Evolutionary conservation across 176 grass and related monocot genomes (phyloP).

Genomic region (Musa beccarii): DNA sequence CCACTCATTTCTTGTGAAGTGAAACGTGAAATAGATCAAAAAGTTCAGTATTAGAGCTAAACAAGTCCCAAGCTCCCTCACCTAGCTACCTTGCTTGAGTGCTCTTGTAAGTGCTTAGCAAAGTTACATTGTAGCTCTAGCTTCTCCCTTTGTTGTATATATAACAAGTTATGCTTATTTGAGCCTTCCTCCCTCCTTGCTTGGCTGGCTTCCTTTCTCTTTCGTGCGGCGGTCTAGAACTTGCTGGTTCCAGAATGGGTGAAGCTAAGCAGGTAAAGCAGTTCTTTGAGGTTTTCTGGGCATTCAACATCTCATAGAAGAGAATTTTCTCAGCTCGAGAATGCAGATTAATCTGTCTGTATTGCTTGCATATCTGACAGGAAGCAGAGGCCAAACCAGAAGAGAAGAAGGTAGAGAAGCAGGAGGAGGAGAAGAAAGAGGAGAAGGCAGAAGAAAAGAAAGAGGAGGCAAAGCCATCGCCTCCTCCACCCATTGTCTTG

Average conservation of each 20-base stretch:
- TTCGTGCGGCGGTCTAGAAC: background rate
- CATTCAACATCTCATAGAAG: background rate
- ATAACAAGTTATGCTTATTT: slow-evolving; percentile 11
- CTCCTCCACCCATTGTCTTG: slow-evolving; percentile 38
- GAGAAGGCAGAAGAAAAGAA: slow-evolving; percentile 17
- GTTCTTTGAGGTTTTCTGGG: too few relatives aligned
- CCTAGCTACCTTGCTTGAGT: slow-evolving; percentile 5
- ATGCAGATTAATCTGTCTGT: background rate
- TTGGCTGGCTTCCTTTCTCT: background rate
- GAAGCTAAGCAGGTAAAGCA: slow-evolving; percentile 10
- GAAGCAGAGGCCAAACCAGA: slow-evolving; percentile 9
- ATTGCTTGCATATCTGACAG: slow-evolving; percentile 8
- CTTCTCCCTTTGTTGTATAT: background rate
- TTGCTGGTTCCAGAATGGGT: slow-evolving; percentile 5
- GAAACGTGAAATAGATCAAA: slow-evolving; percentile 12
- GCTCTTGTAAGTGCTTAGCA: slow-evolving; percentile 30
- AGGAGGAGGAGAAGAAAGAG: slow-evolving; percentile 7
- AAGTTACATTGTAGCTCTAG: slow-evolving; percentile 14
- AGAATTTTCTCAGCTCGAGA: background rate
- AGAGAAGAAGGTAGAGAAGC: slow-evolving; percentile 8
- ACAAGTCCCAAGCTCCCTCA: slow-evolving; percentile 6
- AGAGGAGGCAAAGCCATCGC: slow-evolving; percentile 1
- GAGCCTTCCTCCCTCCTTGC: slow-evolving; percentile 1
- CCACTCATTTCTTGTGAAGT: slow-evolving; percentile 5
- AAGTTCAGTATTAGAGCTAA: background rate